Base-by-base conservation (phyloP, 2,329 filamentous ascomycete species). In the Aureobasidium sp. region DNA sequence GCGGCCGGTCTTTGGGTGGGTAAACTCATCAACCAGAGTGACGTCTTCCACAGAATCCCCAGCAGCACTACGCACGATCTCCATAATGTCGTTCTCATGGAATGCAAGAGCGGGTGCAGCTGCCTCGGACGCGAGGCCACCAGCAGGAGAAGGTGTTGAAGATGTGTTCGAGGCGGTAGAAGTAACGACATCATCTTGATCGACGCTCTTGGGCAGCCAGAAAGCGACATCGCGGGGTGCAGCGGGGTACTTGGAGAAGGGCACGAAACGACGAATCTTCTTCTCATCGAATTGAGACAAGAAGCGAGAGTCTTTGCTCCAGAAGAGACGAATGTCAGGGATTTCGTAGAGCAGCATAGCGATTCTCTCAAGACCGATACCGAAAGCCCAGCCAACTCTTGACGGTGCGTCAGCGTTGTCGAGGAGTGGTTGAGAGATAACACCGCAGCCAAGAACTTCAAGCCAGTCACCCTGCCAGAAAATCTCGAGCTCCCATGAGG, bases 281-380 rank as follows among this genome's bases (percentile, higher is more conserved):
- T 79, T 75, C 39, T 75, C 64, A 63, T 67, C 64, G 75, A 99
- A 99, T 75, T 99, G 94, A 12, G 78, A 80, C n/a, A 96, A 77
- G 76, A 99, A 99, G 9, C 94, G 85, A 68, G 82, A 72, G 73
- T 99, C 94, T 61, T 81, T 79, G 36, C 90, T 95, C 94, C 94
- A 99, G 79, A 99, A 97, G 5, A 97, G 85, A 13, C 94, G 87
- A 68, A 99, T 99, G 72, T 99, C 94, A 0, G 92, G 91, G 63
- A 99, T 96, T 63, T 90, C 88, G 79, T 97, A 99, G 27, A 99
- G 84, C 39, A 99, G 84, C 94, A 99, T 99, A 64, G 94, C 93
- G 66, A 99, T 93, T 64, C 94, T 86, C 75, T 99, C 94, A 32
- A 99, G 83, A 2, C 94, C 94, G 20, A 97, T 81, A 39, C 94